Evolutionary conservation across 1,284 basidiomycete species (phyloP), one percentile per base, ranked within the genome.

Genomic region (Microbotryum saponariae): DNA sequence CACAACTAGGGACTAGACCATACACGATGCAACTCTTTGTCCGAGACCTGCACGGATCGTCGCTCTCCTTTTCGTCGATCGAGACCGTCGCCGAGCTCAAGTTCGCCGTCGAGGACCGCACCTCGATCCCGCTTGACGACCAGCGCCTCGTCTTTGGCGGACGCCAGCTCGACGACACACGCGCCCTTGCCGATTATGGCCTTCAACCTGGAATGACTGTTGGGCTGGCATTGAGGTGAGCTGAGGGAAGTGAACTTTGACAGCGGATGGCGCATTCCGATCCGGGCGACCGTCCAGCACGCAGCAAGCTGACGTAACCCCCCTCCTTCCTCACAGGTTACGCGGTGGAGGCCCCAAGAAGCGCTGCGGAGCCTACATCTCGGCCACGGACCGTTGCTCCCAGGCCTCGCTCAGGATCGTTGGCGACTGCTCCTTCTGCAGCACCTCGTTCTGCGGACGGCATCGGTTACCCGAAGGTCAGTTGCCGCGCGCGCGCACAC

Each of bases 391-490:
- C 6, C 83, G 83, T 62, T 90, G 89, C 79, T 86, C 81, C 72
- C 84, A 83, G 69, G 86, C 87, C 12, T 85, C 82, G 14, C 80
- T 90, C 54, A 84, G 87, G 69, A 85, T 91, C 66, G 86, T 88
- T 54, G 89, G 88, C 7, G 82, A 86, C 69, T 91, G 88, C 73
- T 82, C 87, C 46, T 85, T 88, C 72, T 91, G 88, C 75, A 79
- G 82, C 61, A 77, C 78, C 21, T 82, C 85, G 71, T 90, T 89
- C 77, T 91, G 88, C 73, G 82, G 83, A 62, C 78, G 60, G 46
- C 67, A 68, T 50, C 45, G 67, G 1, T 52, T 68, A 14, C 61
- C 80, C 62, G 89, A 89, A 71, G 77, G 88, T 83, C 29, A 16
- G 37, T 42, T 14, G 14, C 6, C 9, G 48, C 20, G 48, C 27